phyloP scores from a whole-genome alignment of 306 rosid species.

The Pachyrhizus erosus region DNA sequence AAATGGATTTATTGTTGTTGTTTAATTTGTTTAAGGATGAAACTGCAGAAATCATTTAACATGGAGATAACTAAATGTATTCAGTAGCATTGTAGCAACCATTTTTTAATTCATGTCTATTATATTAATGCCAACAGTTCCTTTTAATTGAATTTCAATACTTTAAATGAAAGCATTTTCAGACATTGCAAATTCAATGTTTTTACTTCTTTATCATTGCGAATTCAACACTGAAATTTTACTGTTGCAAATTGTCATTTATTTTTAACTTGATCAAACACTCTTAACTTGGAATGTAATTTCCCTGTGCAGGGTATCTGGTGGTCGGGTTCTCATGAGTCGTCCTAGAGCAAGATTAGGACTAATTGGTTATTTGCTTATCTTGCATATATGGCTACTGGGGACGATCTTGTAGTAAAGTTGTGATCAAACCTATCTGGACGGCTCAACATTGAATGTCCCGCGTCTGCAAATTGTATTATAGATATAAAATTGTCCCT shows the following conservation, averaged over 20 bases:
- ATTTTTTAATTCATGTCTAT: background rate
- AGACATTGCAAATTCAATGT: background rate
- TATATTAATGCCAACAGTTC: conserved; percentile 3
- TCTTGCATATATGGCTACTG: conserved; percentile 89
- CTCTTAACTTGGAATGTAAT: background rate
- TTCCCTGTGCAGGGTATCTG: conserved; percentile 80
- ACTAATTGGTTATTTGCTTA: conserved; percentile 70
- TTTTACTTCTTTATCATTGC: background rate
- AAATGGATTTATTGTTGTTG: background rate
- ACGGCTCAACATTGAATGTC: conserved; percentile 34
- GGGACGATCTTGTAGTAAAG: conserved; percentile 70
- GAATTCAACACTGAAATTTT: background rate
- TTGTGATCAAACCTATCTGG: conserved; percentile 34
- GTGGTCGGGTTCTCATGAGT: conserved; percentile 87
- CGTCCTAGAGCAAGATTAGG: conserved; percentile 95
- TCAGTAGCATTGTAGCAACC: background rate
- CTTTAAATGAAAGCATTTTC: no score
- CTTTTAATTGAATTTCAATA: background rate
- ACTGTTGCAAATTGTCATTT: background rate
- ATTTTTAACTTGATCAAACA: background rate
- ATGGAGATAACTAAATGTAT: background rate
- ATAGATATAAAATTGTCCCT: conserved; percentile 40
- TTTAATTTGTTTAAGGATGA: background rate
- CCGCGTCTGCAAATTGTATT: conserved; percentile 64
- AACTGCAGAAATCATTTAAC: background rate